These are phyloP conservation scores for Mycocentrospora acerina DNA, from an alignment of 2,329 filamentous ascomycete species.

Conservation along the genomic window DNA sequence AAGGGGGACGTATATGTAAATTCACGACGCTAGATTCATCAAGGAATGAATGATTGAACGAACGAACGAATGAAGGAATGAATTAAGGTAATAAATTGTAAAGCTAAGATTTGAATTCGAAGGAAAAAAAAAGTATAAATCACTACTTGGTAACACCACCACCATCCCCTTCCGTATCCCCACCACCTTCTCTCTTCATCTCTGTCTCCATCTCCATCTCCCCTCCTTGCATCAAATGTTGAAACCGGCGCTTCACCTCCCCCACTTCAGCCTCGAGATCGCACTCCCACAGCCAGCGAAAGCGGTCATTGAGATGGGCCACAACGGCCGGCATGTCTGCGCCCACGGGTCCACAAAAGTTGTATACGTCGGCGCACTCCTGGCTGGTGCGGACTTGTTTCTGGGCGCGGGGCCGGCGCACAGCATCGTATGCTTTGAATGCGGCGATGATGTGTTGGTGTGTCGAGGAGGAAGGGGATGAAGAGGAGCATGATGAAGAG, in stretches of 20 bases:
- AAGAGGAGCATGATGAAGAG: too few species aligned
- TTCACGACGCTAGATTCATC: too few species aligned
- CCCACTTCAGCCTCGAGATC: slow-evolving; percentile 17
- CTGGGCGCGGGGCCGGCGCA: slow-evolving; percentile 20
- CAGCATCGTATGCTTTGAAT: slow-evolving; percentile 20
- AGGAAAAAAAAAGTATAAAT: too few species aligned
- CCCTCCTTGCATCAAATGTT: background rate
- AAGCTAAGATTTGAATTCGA: too few species aligned
- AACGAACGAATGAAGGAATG: too few species aligned
- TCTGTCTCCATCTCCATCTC: too few species aligned
- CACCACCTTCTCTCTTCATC: too few species aligned
- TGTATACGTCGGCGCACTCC: slow-evolving; percentile 18
- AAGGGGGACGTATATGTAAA: too few species aligned
- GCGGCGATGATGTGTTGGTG: slow-evolving; percentile 10
- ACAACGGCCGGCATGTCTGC: slow-evolving; percentile 10
- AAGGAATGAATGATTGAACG: too few species aligned
- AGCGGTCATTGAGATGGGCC: slow-evolving; percentile 10
- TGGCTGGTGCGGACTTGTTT: slow-evolving; percentile 14
- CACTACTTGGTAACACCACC: too few species aligned
- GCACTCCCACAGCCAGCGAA: slow-evolving; percentile 21
- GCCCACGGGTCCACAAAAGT: slow-evolving; percentile 4
- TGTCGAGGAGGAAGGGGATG: background rate
- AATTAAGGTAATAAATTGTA: too few species aligned
- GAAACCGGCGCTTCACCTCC: background rate
- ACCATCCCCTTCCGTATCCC: too few species aligned